Percentiles rank a stretch among this genome's conserved stretches.
Evolutionary conservation across 208 protist species (phyloP).

Genomic region (Trypanosoma melophagium): DNA sequence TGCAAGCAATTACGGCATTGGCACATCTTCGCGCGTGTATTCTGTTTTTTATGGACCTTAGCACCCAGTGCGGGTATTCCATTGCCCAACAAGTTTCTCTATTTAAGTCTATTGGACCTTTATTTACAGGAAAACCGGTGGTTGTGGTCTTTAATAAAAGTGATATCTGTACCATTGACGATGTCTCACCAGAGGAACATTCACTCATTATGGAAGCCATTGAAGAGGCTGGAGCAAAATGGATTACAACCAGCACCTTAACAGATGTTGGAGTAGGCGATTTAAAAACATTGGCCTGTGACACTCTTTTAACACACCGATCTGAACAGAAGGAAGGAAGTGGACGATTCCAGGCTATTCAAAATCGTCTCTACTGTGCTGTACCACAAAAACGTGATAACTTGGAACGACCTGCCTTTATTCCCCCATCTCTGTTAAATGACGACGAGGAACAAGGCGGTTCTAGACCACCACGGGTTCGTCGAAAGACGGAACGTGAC

Average conservation of each 20-base stretch:
- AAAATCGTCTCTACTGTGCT: slow-evolving; percentile 92
- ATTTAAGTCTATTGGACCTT: slow-evolving; percentile 97
- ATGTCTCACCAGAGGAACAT: slow-evolving; percentile 85
- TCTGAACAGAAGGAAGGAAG: slow-evolving; percentile 94
- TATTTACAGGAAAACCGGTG: slow-evolving; percentile 99
- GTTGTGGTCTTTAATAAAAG: slow-evolving; percentile 99
- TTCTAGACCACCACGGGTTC: slow-evolving; percentile 33
- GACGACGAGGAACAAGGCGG: slow-evolving; percentile 35
- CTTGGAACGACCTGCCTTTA: slow-evolving; percentile 56
- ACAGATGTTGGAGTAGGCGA: slow-evolving; percentile 94
- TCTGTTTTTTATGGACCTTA: slow-evolving; percentile 99
- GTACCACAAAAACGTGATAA: slow-evolving; percentile 89
- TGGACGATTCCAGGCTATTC: slow-evolving; percentile 90
- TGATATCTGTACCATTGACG: slow-evolving; percentile 94
- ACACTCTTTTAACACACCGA: slow-evolving; percentile 93
- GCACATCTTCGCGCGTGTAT: slow-evolving; percentile 97
- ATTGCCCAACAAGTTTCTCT: slow-evolving; percentile 97
- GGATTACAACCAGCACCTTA: slow-evolving; percentile 94
- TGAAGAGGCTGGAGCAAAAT: slow-evolving; percentile 79
- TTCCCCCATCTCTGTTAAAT: slow-evolving; percentile 80
- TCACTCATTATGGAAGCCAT: slow-evolving; percentile 82
- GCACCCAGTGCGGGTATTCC: slow-evolving; percentile 98
- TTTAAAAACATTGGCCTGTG: slow-evolving; percentile 94
- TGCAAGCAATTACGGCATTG: slow-evolving; percentile 99
- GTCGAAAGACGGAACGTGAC: slow-evolving; percentile 90